A percentile compares a stretch with the other conserved stretches of the same genome.
Conservation (phyloP, 2,329 filamentous ascomycete genomes). For the Pseudogymnoascus sp. region DNA sequence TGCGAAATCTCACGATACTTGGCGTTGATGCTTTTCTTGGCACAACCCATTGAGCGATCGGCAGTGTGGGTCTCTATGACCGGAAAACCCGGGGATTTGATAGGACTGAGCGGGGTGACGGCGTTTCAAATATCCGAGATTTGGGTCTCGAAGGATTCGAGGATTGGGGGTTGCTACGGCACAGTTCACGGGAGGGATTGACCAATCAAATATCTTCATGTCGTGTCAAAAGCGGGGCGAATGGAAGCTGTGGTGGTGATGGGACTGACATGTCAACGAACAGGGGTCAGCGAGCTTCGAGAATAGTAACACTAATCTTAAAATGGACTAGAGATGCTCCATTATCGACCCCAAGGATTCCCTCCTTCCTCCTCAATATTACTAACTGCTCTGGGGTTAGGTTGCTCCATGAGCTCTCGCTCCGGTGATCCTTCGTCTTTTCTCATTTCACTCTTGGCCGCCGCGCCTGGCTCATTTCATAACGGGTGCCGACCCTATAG, state of each 20-base stretch:
- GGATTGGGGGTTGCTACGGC: neutral
- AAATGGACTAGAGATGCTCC: neutral
- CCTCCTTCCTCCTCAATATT: neutral
- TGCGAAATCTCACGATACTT: neutral
- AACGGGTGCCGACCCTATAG: neutral
- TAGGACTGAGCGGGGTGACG: neutral
- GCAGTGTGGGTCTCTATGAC: neutral
- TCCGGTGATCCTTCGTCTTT: neutral
- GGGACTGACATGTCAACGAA: neutral
- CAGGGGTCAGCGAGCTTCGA: neutral
- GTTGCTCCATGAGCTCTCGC: neutral
- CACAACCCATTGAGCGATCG: neutral
- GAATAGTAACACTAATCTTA: neutral
- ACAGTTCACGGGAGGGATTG: neutral
- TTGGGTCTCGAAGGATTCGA: neutral
- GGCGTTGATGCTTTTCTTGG: neutral
- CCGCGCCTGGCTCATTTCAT: neutral
- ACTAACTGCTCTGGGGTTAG: neutral
- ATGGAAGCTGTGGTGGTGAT: neutral
- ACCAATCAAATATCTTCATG: neutral
- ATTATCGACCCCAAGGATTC: neutral
- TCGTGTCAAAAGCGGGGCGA: neutral
- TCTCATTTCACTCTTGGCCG: neutral
- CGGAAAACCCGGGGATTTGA: neutral
- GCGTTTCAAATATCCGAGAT: conserved; percentile 7